phyloP scores from a whole-genome alignment of 2,329 filamentous ascomycete species.

The Colletotrichum falcatum region DNA sequence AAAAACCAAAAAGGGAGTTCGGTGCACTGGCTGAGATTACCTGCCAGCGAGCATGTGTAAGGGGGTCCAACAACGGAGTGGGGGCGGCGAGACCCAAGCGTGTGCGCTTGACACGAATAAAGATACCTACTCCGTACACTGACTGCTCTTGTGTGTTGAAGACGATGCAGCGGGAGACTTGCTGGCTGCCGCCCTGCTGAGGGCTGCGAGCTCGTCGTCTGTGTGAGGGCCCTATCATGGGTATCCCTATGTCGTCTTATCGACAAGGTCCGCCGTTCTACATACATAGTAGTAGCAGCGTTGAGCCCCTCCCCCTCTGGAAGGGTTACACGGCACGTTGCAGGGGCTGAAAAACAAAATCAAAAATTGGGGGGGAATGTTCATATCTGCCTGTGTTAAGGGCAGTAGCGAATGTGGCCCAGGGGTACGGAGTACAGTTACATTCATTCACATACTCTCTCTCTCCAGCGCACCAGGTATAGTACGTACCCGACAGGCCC shows the following conservation, averaged over 20 bases:
- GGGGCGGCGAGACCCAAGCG: conserved; percentile 14
- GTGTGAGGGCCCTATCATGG: conserved; percentile 9
- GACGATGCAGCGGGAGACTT: conserved; percentile 8
- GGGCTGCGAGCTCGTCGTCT: conserved; percentile 1
- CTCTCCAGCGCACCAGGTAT: background rate
- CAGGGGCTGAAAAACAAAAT: background rate
- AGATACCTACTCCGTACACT: no score
- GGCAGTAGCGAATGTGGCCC: conserved; percentile 12
- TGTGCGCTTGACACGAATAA: conserved; percentile 11
- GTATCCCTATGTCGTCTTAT: conserved; percentile 28
- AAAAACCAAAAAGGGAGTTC: background rate
- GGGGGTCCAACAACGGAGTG: background rate
- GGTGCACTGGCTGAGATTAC: conserved; percentile 3
- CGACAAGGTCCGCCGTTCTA: conserved; percentile 21
- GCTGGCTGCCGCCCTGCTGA: conserved; percentile 1
- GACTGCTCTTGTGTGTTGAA: background rate
- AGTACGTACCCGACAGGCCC: conserved; percentile 7
- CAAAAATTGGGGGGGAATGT: background rate
- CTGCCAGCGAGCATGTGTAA: background rate
- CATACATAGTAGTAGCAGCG: no score
- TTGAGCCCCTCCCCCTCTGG: background rate
- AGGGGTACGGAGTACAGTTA: conserved; percentile 23
- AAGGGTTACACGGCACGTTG: background rate
- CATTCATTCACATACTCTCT: conserved; percentile 36
- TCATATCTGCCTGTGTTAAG: conserved; percentile 17